phyloP scores from a whole-genome alignment of 208 protist species.

The Plasmodiophora brassicae region DNA sequence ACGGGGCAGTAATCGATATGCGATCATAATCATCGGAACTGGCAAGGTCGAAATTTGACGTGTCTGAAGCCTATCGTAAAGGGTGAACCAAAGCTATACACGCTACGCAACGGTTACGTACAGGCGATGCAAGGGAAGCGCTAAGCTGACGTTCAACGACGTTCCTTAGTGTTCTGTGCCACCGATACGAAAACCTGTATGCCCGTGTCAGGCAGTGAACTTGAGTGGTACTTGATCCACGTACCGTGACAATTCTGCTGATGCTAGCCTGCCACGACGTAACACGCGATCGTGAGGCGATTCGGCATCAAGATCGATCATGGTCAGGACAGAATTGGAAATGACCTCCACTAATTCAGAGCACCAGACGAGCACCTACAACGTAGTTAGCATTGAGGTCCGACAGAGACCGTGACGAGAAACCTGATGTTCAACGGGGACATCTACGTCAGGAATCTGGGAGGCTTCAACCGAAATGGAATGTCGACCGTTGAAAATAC shows the following conservation, averaged over 20 bases:
- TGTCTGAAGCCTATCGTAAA: too few species aligned
- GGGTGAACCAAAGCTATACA: too few species aligned
- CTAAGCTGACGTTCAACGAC: not conserved
- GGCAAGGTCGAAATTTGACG: too few species aligned
- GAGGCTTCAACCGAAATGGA: constrained; percentile 5
- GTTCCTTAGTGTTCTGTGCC: not conserved
- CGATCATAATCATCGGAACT: too few species aligned
- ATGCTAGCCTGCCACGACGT: not conserved
- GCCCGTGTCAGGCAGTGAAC: not conserved
- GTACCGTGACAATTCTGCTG: not conserved
- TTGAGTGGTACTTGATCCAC: not conserved
- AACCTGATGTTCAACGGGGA: constrained; percentile 10
- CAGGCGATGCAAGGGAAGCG: not conserved
- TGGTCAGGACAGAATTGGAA: not conserved
- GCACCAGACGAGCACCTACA: not conserved
- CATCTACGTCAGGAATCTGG: not conserved
- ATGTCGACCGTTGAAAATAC: not conserved
- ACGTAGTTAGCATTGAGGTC: not conserved
- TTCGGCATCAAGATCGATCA: not conserved
- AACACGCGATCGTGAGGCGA: not conserved
- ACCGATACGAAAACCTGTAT: constrained; percentile 11
- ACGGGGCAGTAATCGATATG: too few species aligned
- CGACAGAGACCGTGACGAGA: not conserved
- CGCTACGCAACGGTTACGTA: not conserved
- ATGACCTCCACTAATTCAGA: constrained; percentile 1